Conservation (phyloP, 768 basidiomycete genomes). For the Agrocybe pediades region DNA sequence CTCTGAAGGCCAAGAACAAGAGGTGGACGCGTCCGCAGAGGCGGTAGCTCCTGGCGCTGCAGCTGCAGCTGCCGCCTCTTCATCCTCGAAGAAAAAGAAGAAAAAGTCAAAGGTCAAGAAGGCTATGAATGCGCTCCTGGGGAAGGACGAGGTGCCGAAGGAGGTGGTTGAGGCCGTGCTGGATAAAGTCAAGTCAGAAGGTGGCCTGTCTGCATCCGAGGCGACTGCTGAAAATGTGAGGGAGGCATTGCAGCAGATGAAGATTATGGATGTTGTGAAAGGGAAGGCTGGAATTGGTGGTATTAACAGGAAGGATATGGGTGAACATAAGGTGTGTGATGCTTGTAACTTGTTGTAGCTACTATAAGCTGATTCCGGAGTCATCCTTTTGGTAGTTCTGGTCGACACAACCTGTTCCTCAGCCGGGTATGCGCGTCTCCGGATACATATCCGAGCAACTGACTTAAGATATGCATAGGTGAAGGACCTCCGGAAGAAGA, state of each 20-base stretch:
- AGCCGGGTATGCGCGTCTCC: constrained; percentile 51
- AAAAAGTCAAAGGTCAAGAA: constrained; percentile 75
- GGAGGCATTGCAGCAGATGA: constrained; percentile 72
- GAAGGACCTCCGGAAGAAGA: constrained; percentile 70
- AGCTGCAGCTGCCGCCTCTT: constrained; percentile 39
- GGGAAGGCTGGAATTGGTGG: constrained; percentile 81
- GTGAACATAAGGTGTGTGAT: constrained; percentile 79
- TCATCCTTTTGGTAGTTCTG: constrained; percentile 67
- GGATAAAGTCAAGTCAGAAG: constrained; percentile 64
- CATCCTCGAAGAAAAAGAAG: constrained; percentile 75
- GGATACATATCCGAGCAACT: background rate
- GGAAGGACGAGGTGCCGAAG: constrained; percentile 56
- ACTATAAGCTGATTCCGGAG: background rate
- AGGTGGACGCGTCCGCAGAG: constrained; percentile 26
- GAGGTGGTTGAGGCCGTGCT: constrained; percentile 68
- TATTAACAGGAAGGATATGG: constrained; percentile 76
- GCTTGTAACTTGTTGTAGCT: background rate
- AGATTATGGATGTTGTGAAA: constrained; percentile 82
- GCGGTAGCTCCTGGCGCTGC: constrained; percentile 35
- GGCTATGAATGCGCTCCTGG: constrained; percentile 48
- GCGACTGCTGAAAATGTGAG: constrained; percentile 69
- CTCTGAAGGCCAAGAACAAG: constrained; percentile 20
- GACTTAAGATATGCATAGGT: constrained; percentile 37
- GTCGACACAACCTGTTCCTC: constrained; percentile 97
- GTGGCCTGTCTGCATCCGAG: constrained; percentile 41